Conservation (phyloP, 1,139 yeast genomes). For the Lodderomyces metapsilosis region DNA sequence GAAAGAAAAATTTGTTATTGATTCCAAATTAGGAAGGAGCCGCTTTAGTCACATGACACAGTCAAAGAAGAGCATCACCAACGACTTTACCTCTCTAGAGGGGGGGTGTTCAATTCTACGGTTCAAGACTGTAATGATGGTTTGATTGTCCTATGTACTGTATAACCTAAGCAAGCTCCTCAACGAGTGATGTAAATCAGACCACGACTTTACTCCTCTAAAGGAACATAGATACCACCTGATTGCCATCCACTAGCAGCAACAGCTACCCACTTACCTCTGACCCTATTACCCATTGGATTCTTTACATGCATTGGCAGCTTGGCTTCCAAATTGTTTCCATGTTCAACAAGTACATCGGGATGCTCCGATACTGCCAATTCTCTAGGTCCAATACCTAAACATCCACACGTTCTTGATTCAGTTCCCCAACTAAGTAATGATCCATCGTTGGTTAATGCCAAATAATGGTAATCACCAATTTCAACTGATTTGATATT, state of each 20-base stretch:
- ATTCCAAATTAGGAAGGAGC: not conserved
- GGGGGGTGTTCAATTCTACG: too few species aligned
- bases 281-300: constrained; percentile 19
- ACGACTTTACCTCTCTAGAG: too few species aligned
- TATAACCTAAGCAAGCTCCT: not conserved
- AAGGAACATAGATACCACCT: constrained; percentile 44
- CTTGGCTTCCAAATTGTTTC: constrained; percentile 39
- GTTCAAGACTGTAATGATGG: too few species aligned
- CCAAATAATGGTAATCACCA: constrained; percentile 75
- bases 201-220: constrained; percentile 5
- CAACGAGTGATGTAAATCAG: too few species aligned
- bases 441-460: constrained; percentile 58
- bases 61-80: not conserved
- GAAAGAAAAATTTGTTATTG: not conserved
- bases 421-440: constrained; percentile 74
- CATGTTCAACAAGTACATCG: constrained; percentile 18
- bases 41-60: not conserved
- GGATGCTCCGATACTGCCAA: constrained; percentile 16
- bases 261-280: constrained; percentile 49
- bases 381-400: constrained; percentile 59
- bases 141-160: not conserved
- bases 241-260: constrained; percentile 87
- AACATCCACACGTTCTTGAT: constrained; percentile 61
- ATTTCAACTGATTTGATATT: constrained; percentile 50
- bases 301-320: constrained; percentile 43